Evolutionary conservation across 225 moss, liverwort and hornwort genomes (phyloP), one percentile per base, ranked within the genome.

Genomic region (Neckera pumila): DNA sequence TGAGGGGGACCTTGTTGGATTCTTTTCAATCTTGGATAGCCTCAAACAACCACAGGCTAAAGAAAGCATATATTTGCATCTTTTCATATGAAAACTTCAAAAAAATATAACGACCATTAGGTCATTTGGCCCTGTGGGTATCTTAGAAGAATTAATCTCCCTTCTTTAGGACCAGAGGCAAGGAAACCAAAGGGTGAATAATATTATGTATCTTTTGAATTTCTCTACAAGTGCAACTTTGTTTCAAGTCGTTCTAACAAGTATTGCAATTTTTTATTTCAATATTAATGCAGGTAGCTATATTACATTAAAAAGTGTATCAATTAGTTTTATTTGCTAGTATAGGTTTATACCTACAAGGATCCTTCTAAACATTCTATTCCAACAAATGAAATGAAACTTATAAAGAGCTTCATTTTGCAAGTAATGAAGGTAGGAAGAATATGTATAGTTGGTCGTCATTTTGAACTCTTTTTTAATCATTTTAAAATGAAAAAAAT

Each of bases 91-190:
- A 31, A 42, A 71, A 47, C 47, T 47, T 74, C 30, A 18, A 19
- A 47, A 43, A 10, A 72, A 19, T 30, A 47, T 45, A 47, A 30
- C 1, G n/a, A n/a, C n/a, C n/a, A n/a, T n/a, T n/a, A n/a, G n/a
- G n/a, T n/a, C n/a, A n/a, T 47, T 18, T 18, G 30, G 2, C 31
- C 11, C 0, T 0, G 0, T 4, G 0, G 4, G 1, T 30, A 47
- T 33, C 30, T 30, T 0, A 1, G 1, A 74, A 74, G 45, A 27
- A 47, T 47, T 17, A 47, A 4, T 12, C 0, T 5, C 3, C 9
- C 7, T 9, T 18, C 6, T 3, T 42, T 27, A 27, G 16, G 7
- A 72, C n/a, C 1, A 66, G 0, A 19, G 2, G 6, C 6, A 36
- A 1, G 11, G 6, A 66, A n/a, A 6, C 1, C 9, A 18, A 43